Evolutionary conservation across 1,284 basidiomycete species (phyloP).

Genomic region (Leccinum pachyderme): DNA sequence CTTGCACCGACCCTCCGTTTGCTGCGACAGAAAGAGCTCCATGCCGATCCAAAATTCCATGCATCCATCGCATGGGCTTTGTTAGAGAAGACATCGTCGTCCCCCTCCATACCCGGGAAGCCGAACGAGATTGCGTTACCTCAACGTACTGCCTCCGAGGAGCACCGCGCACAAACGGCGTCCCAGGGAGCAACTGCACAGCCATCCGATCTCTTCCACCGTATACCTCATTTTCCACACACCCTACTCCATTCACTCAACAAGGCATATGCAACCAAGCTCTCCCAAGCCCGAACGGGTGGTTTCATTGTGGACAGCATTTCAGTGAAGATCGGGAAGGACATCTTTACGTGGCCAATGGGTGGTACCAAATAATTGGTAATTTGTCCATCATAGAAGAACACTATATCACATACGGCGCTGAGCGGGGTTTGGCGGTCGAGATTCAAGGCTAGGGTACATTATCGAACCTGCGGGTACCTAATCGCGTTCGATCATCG

Average conservation of each 20-base stretch:
- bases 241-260: slow-evolving; percentile 49
- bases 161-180: slow-evolving; percentile 3
- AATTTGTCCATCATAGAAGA: slow-evolving; percentile 13
- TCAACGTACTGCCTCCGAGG: slow-evolving; percentile 2
- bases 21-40: slow-evolving; percentile 72
- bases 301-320: slow-evolving; percentile 52
- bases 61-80: slow-evolving; percentile 80
- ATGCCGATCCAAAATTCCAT: slow-evolving; percentile 73
- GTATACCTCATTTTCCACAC: slow-evolving; percentile 52
- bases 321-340: slow-evolving; percentile 65
- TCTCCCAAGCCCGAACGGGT: slow-evolving; percentile 45
- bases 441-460: slow-evolving; percentile 1
- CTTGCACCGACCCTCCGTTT: slow-evolving; percentile 52
- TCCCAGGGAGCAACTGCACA: slow-evolving; percentile 10
- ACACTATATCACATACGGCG: slow-evolving; percentile 5
- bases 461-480: slow-evolving; percentile 5
- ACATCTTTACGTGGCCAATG: slow-evolving; percentile 49
- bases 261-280: slow-evolving; percentile 39
- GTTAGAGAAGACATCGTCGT: slow-evolving; percentile 33
- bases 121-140: slow-evolving; percentile 2
- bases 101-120: background rate
- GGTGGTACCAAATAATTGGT: slow-evolving; percentile 26
- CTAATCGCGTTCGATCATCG: slow-evolving; percentile 6
- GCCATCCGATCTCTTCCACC: slow-evolving; percentile 32
- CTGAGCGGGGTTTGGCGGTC: slow-evolving; percentile 6